Conservation (phyloP, 768 basidiomycete genomes). For the Psilocybe sp. region DNA sequence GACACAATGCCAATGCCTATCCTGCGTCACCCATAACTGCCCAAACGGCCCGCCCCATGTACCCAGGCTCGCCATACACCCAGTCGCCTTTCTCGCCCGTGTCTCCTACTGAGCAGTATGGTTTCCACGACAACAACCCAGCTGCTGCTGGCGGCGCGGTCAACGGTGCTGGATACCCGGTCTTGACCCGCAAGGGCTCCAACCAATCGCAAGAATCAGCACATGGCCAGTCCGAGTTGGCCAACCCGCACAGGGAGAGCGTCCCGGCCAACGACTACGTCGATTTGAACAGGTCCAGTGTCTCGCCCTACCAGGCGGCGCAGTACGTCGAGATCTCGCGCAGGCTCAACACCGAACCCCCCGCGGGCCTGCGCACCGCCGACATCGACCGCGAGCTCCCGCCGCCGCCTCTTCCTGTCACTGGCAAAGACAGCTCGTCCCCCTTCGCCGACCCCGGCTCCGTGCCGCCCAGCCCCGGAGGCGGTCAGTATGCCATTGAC, state of each 20-base stretch:
- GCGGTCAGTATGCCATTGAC: slow-evolving; percentile 15
- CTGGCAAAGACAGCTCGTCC: slow-evolving; percentile 12
- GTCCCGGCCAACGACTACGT: slow-evolving; percentile 47
- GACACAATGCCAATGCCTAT: too few relatives aligned
- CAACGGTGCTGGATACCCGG: slow-evolving; percentile 9
- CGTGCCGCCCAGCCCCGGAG: slow-evolving; percentile 16
- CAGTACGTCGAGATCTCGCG: slow-evolving; percentile 73
- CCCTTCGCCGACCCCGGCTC: slow-evolving; percentile 29
- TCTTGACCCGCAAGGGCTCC: slow-evolving; percentile 16
- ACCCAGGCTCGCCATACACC: slow-evolving; percentile 7
- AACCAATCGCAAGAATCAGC: slow-evolving; percentile 5
- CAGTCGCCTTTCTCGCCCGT: slow-evolving; percentile 17
- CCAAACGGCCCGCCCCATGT: slow-evolving; percentile 14
- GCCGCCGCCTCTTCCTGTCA: slow-evolving; percentile 23
- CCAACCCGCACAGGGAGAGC: slow-evolving; percentile 7
- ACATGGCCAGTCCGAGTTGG: slow-evolving; percentile 1
- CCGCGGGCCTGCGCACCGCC: slow-evolving; percentile 30
- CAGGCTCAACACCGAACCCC: slow-evolving; percentile 43
- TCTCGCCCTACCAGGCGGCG: slow-evolving; percentile 71
- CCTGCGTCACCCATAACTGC: slow-evolving; percentile 2
- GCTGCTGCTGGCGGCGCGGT: too few relatives aligned
- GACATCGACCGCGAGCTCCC: slow-evolving; percentile 22
- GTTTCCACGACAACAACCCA: not conserved
- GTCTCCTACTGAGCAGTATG: slow-evolving; percentile 13
- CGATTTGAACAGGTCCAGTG: slow-evolving; percentile 64